Base-by-base conservation (phyloP, 1,139 yeast species). In the Eremothecium sinecaudum region DNA sequence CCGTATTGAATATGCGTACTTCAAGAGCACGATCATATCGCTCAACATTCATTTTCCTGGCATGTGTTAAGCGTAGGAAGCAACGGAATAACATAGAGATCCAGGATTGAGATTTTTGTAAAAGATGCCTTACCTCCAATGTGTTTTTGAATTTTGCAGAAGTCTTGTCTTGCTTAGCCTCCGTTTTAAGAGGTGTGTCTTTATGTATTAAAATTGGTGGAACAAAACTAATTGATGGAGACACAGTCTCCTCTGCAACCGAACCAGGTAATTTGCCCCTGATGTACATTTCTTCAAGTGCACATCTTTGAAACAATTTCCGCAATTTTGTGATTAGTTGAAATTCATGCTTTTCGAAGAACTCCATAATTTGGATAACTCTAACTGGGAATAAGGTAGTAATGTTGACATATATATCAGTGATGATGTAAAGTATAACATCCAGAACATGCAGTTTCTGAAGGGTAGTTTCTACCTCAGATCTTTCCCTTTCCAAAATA, bases 81-180 rank as follows among this genome's bases (percentile, higher is more conserved):
- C 54, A 47, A 39, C 62, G 55, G 33, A 58, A 58, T 2, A 62
- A 38, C 19, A 55, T 47, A 1, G 62, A 57, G 2, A 71, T 56
- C 45, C 71, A 66, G 4, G 72, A 66, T 40, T 72, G 79, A 19
- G 74, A 56, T 31, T 71, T 66, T 37, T 69, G 66, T 30, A 65
- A 56, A 27, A 75, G 61, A 38, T 64, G 64, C 36, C 84, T 65
- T 14, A 76, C 51, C 43, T 76, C 75, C 2, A 72, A 56, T 0
- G 79, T 59, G 45, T 79, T 80, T 45, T 79, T 79, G 56, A 64
- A 74, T 41, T 71, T 69, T 1, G 79, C 71, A 29, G 69, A 65
- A 4, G 71, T 66, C 8, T 63, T 64, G 22, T 66, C 67, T 35
- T 52, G 58, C 34, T 59, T 59, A 16, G 53, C 47, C n/a, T 55